Evolutionary conservation across 306 rosid species (phyloP).

Genomic region (Cucumis melo): DNA sequence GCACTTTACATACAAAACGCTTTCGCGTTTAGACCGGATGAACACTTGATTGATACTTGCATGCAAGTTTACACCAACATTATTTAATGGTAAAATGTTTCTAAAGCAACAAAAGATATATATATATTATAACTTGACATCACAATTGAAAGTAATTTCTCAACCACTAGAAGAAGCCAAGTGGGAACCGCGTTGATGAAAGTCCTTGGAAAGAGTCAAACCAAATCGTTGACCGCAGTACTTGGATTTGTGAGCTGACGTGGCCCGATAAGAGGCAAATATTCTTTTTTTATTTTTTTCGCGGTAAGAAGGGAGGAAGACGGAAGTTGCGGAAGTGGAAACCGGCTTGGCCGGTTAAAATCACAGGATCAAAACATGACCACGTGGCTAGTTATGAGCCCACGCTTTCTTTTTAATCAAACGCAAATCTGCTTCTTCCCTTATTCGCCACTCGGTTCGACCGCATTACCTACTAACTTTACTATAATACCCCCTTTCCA

Average conservation of each 20-base stretch:
- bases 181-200: neutral
- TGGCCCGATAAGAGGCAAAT: neutral
- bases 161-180: neutral
- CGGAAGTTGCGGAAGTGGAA: conserved; percentile 5
- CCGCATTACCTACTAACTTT: neutral
- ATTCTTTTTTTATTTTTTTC: neutral
- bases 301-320: neutral
- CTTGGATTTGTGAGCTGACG: neutral
- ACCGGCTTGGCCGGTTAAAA: neutral
- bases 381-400: conserved; percentile 26
- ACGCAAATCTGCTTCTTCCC: too few species aligned
- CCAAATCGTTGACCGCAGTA: neutral
- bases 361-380: conserved; percentile 7
- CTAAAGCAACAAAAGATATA: neutral
- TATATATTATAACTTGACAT: neutral
- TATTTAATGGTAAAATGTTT: too few species aligned
- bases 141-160: neutral
- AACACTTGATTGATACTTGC: too few species aligned
- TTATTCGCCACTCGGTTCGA: neutral
- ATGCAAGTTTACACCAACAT: too few species aligned
- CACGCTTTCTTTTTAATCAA: too few species aligned
- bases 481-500: conserved; percentile 10
- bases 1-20: too few species aligned
- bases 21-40: too few species aligned
- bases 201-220: neutral